These are phyloP conservation scores for Wickerhamomyces bovis DNA, from an alignment of 805 yeast species.

Conservation along the genomic window DNA sequence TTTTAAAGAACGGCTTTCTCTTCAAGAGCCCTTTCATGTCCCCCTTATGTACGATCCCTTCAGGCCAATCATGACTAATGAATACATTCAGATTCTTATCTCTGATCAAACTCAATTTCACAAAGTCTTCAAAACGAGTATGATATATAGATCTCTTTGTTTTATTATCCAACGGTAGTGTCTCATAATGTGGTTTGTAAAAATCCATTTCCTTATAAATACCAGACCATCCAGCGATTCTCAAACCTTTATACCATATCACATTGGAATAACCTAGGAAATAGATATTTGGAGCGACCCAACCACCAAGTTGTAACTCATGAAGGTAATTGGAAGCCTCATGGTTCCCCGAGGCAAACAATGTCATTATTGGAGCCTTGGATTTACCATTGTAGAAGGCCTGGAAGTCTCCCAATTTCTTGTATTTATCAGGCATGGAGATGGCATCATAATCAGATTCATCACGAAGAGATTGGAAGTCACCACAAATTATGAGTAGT, in stretches of 20 bases:
- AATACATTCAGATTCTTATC: slow-evolving; percentile 43
- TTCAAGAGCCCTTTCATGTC: slow-evolving; percentile 41
- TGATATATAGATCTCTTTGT: slow-evolving; percentile 62
- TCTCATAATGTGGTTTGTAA: slow-evolving; percentile 34
- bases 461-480: slow-evolving; percentile 77
- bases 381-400: slow-evolving; percentile 56
- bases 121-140: slow-evolving; percentile 50
- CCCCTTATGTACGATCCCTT: slow-evolving; percentile 65
- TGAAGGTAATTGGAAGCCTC: slow-evolving; percentile 77
- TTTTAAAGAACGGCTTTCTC: slow-evolving; percentile 59
- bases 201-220: slow-evolving; percentile 57
- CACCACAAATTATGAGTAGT: slow-evolving; percentile 79
- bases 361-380: slow-evolving; percentile 67
- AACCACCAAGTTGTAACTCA: slow-evolving; percentile 81
- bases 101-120: slow-evolving; percentile 44
- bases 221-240: slow-evolving; percentile 82
- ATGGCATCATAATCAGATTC: slow-evolving; percentile 59
- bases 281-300: slow-evolving; percentile 85
- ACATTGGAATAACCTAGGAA: slow-evolving; percentile 76
- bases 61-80: slow-evolving; percentile 94
- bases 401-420: slow-evolving; percentile 71
- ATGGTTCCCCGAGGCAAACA: slow-evolving; percentile 94
- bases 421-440: slow-evolving; percentile 76
- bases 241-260: slow-evolving; percentile 67
- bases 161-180: slow-evolving; percentile 41